phyloP scores from a whole-genome alignment of 306 rosid genomes.

The Urtica urens region DNA sequence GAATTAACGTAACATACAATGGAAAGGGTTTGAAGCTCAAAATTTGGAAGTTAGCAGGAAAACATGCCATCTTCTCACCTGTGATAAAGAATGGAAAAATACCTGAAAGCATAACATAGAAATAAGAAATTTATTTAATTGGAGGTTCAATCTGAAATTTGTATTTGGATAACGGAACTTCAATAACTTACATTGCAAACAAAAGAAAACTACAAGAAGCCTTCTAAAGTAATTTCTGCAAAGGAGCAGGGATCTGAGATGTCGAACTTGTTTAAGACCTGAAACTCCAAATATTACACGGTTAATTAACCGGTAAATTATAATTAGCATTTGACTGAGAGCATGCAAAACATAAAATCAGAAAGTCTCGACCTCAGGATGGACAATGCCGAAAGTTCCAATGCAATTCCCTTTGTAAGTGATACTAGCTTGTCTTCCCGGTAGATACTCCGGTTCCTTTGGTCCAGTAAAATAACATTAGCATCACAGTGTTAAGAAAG shows the following conservation, averaged over 20 bases:
- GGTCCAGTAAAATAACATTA: neutral
- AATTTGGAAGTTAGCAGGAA: too few relatives aligned
- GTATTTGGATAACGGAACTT: neutral
- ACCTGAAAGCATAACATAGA: neutral
- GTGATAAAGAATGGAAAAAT: too few relatives aligned
- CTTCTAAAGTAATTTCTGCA: slow-evolving; percentile 58
- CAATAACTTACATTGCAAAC: neutral
- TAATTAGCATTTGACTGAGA: too few relatives aligned
- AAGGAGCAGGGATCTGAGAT: slow-evolving; percentile 92
- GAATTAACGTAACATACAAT: too few relatives aligned
- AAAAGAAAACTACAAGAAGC: slow-evolving; percentile 22
- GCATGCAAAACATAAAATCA: too few relatives aligned
- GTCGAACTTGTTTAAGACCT: slow-evolving; percentile 78
- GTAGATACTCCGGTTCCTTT: slow-evolving; percentile 88
- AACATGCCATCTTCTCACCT: too few relatives aligned
- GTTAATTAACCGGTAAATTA: neutral
- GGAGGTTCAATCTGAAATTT: too few relatives aligned
- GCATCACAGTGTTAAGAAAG: neutral
- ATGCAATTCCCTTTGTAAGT: slow-evolving; percentile 47
- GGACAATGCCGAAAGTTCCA: slow-evolving; percentile 88
- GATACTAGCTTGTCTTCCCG: slow-evolving; percentile 71
- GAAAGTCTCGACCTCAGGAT: slow-evolving; percentile 59
- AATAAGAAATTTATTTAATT: neutral
- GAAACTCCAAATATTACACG: slow-evolving; percentile 9
- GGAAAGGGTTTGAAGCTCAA: too few relatives aligned